A percentile compares a stretch with the other conserved stretches of the same genome.
Evolutionary conservation across 495 filamentous ascomycete species (phyloP).

Genomic region (Talaromyces proteolyticus): DNA sequence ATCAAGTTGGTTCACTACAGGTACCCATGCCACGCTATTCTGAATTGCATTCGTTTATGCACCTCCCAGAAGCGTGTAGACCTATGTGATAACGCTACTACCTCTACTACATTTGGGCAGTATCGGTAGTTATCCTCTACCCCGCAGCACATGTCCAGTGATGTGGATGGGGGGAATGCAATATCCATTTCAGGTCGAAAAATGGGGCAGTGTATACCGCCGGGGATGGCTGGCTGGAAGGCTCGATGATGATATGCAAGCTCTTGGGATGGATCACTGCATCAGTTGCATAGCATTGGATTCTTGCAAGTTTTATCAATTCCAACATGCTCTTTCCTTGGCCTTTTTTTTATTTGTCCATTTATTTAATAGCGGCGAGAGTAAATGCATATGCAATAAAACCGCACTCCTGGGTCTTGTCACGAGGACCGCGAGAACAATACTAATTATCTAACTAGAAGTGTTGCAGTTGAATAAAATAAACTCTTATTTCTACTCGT

Average conservation of each 20-base stretch:
- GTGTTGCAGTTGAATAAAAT: no score
- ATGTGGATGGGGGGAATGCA: not conserved
- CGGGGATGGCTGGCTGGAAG: not conserved
- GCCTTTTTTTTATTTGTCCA: not conserved
- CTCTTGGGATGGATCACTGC: not conserved
- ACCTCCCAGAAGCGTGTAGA: not conserved
- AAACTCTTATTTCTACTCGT: no score
- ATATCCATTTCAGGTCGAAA: not conserved
- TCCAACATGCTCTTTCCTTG: no score
- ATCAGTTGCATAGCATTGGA: not conserved
- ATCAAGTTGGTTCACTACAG: not conserved
- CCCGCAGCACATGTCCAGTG: not conserved
- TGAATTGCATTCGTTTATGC: not conserved
- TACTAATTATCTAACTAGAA: not conserved
- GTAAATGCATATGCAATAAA: not conserved
- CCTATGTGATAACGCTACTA: not conserved
- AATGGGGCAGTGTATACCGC: not conserved
- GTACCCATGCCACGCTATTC: not conserved
- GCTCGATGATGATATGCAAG: not conserved
- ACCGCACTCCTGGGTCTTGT: not conserved
- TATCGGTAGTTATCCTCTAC: not conserved
- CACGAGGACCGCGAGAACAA: not conserved
- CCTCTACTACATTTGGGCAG: not conserved
- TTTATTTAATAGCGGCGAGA: not conserved
- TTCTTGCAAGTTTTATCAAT: no score